Conservation (phyloP, 208 protist species). For the Trypanosoma platydactyli region DNA sequence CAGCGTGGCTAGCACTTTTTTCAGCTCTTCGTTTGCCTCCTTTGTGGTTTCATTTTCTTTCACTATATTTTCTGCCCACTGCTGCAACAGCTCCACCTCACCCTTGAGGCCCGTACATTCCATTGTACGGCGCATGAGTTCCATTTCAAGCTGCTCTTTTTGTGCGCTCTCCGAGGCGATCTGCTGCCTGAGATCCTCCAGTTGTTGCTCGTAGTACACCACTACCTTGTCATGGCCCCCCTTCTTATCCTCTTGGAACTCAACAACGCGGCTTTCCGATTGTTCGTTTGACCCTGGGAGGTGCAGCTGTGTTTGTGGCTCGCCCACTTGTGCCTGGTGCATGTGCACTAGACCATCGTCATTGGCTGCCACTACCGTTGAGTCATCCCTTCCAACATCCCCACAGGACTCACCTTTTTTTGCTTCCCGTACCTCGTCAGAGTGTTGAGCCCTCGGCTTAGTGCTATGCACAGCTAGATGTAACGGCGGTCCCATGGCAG, state of each 20-base stretch:
- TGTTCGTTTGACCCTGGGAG: conserved; percentile 36
- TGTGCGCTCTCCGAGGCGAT: not conserved
- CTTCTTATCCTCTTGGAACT: conserved; percentile 46
- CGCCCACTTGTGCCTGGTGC: not conserved
- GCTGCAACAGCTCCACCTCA: not conserved
- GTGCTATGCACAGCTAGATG: too few species aligned
- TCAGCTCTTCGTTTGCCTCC: conserved; percentile 1
- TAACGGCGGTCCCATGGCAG: too few species aligned
- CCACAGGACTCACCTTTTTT: too few species aligned
- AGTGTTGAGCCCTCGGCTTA: too few species aligned
- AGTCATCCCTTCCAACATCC: too few species aligned
- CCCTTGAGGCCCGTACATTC: not conserved
- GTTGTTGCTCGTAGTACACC: conserved; percentile 45
- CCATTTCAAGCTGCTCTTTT: conserved; percentile 5
- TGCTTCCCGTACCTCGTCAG: too few species aligned
- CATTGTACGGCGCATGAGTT: not conserved
- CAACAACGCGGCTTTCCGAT: conserved; percentile 25
- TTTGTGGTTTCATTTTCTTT: not conserved
- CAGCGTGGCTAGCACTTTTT: not conserved
- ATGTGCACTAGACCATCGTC: too few species aligned
- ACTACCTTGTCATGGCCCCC: conserved; percentile 38
- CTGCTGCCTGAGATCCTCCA: conserved; percentile 8
- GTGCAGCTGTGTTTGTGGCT: conserved; percentile 25
- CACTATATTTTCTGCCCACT: not conserved
- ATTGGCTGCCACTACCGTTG: too few species aligned